phyloP scores from a whole-genome alignment of 805 yeast species.

The Yamadazyma endophytica region DNA sequence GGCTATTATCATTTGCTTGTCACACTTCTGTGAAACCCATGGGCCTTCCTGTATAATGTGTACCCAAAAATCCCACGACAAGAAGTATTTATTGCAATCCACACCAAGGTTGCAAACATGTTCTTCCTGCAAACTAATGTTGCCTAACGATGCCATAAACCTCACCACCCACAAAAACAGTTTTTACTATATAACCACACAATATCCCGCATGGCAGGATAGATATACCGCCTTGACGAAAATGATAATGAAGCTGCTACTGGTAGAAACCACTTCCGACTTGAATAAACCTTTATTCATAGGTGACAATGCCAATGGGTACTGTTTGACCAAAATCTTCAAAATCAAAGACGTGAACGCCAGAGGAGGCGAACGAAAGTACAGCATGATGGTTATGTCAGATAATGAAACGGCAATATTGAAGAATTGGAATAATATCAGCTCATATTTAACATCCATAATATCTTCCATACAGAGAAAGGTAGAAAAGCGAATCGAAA shows the following conservation, averaged over 20 bases:
- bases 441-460: slow-evolving; percentile 26
- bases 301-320: slow-evolving; percentile 60
- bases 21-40: slow-evolving; percentile 77
- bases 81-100: slow-evolving; percentile 32
- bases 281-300: slow-evolving; percentile 57
- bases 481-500: slow-evolving; percentile 13
- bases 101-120: slow-evolving; percentile 45
- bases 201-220: slow-evolving; percentile 48
- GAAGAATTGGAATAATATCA: slow-evolving; percentile 51
- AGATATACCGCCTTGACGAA: slow-evolving; percentile 54
- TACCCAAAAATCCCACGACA: slow-evolving; percentile 43
- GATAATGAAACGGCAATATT: slow-evolving; percentile 52
- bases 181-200: slow-evolving; percentile 46
- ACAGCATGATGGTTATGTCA: slow-evolving; percentile 53
- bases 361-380: slow-evolving; percentile 70
- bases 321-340: slow-evolving; percentile 56
- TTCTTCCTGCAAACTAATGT: slow-evolving; percentile 53
- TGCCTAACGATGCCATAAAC: slow-evolving; percentile 36
- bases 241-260: slow-evolving; percentile 57
- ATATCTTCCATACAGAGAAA: slow-evolving; percentile 26
- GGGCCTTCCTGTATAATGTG: slow-evolving; percentile 68
- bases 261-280: slow-evolving; percentile 63
- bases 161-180: slow-evolving; percentile 16
- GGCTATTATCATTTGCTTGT: slow-evolving; percentile 47
- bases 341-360: slow-evolving; percentile 63